A percentile compares a stretch with the other conserved stretches of the same genome.
phyloP scores from a whole-genome alignment of 768 basidiomycete species.

The Fomitopsis pulvina region DNA sequence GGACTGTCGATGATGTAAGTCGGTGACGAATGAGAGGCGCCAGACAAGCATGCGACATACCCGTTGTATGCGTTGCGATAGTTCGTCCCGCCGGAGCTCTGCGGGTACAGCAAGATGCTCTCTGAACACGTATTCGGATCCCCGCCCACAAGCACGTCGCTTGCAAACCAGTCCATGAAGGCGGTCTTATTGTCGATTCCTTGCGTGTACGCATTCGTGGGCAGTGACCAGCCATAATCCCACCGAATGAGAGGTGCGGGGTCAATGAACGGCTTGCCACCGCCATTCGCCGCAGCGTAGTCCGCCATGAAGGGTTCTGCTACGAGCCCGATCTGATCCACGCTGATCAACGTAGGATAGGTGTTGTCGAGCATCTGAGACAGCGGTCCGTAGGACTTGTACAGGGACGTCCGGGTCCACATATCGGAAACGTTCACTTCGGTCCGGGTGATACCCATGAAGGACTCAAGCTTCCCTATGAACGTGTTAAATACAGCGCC shows the following conservation, averaged over 20 bases:
- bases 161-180: constrained; percentile 25
- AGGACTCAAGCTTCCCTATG: constrained; percentile 21
- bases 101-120: constrained; percentile 23
- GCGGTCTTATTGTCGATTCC: constrained; percentile 21
- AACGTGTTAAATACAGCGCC: constrained; percentile 21
- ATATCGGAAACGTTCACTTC: constrained; percentile 17
- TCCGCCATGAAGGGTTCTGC: constrained; percentile 23
- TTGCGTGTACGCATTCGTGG: constrained; percentile 13
- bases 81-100: constrained; percentile 19
- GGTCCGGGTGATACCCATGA: constrained; percentile 20
- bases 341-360: constrained; percentile 22
- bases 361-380: constrained; percentile 20
- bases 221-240: constrained; percentile 17
- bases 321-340: constrained; percentile 21
- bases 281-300: constrained; percentile 17
- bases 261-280: constrained; percentile 24
- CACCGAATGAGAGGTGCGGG: constrained; percentile 23
- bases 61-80: constrained; percentile 20
- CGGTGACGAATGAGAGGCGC: neutral
- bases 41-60: constrained; percentile 8
- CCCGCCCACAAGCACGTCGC: constrained; percentile 13
- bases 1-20: constrained; percentile 9
- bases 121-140: constrained; percentile 21
- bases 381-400: constrained; percentile 15
- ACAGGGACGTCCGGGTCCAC: constrained; percentile 19